These are phyloP conservation scores for Nannochloris sp. DNA, from an alignment of 139 green algal genomes.

Conservation along the genomic window DNA sequence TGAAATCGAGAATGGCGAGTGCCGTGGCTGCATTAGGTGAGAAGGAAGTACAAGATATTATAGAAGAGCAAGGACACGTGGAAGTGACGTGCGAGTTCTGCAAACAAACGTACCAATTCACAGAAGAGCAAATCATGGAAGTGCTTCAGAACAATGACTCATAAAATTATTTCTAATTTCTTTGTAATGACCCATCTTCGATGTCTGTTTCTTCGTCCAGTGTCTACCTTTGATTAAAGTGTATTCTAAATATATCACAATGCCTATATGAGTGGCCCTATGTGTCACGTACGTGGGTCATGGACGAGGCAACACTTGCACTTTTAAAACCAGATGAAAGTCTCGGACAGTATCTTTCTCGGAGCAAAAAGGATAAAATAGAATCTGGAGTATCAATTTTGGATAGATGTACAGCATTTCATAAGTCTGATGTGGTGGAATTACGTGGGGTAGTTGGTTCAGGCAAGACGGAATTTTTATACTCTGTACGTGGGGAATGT, in stretches of 20 bases:
- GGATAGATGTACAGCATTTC: constrained; percentile 12
- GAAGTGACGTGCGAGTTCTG: constrained; percentile 66
- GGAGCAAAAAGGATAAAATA: constrained; percentile 17
- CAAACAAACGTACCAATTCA: constrained; percentile 55
- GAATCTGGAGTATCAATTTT: constrained; percentile 23
- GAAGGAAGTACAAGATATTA: constrained; percentile 49
- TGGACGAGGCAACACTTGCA: too few species aligned
- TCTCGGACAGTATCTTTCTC: constrained; percentile 13
- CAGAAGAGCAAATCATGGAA: constrained; percentile 39
- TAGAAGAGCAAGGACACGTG: constrained; percentile 65
- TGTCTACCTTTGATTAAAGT: not conserved
- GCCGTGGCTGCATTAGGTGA: constrained; percentile 24
- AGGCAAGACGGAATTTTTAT: constrained; percentile 27
- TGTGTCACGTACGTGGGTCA: too few species aligned
- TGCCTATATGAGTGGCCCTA: constrained; percentile 21
- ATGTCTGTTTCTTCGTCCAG: not conserved
- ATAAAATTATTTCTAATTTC: not conserved
- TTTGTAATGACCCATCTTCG: not conserved
- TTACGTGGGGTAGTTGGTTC: constrained; percentile 9
- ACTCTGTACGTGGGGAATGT: constrained; percentile 8
- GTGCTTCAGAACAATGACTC: not conserved
- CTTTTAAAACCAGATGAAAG: constrained; percentile 30
- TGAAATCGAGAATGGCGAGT: constrained; percentile 62
- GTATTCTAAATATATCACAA: constrained; percentile 1
- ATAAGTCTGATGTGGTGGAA: constrained; percentile 22